Evolutionary conservation across 2,329 filamentous ascomycete species (phyloP).

Genomic region (Fusarium dlaminii): DNA sequence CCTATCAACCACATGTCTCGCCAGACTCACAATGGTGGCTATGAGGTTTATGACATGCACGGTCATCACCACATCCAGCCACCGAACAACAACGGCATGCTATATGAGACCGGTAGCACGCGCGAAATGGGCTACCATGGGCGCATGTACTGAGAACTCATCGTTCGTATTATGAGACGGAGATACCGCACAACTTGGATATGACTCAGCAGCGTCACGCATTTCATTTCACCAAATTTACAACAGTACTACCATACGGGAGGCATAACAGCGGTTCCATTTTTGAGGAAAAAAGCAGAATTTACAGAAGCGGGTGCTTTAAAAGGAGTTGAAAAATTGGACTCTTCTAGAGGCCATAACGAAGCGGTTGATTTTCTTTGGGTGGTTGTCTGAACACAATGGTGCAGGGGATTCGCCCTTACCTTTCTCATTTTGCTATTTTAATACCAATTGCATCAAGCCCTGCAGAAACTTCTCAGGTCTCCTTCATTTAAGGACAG

Average conservation of each 20-base stretch:
- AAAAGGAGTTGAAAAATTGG: slow-evolving; percentile 29
- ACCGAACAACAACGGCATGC: slow-evolving; percentile 42
- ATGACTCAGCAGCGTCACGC: slow-evolving; percentile 10
- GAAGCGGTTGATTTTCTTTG: slow-evolving; percentile 27
- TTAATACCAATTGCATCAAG: slow-evolving; percentile 37
- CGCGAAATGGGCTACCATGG: slow-evolving; percentile 55
- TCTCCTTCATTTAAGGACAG: slow-evolving; percentile 24
- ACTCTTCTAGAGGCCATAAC: slow-evolving; percentile 6
- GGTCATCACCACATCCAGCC: slow-evolving; percentile 41
- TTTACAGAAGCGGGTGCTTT: slow-evolving; percentile 25
- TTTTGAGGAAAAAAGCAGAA: slow-evolving; percentile 21
- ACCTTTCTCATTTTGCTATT: slow-evolving; percentile 6
- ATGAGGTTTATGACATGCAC: slow-evolving; percentile 60
- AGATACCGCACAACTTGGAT: slow-evolving; percentile 2
- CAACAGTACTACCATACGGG: slow-evolving; percentile 33
- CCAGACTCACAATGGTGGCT: slow-evolving; percentile 47
- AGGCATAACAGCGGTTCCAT: slow-evolving; percentile 34
- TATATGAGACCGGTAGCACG: slow-evolving; percentile 58
- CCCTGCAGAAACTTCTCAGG: background rate
- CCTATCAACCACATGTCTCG: slow-evolving; percentile 43
- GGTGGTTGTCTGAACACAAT: slow-evolving; percentile 39
- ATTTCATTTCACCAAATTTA: slow-evolving; percentile 16
- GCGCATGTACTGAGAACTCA: slow-evolving; percentile 53
- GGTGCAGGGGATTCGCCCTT: slow-evolving; percentile 29
- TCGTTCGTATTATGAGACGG: slow-evolving; percentile 1